Conservation (phyloP, 345 rosid genomes). For the Salix brachista region DNA sequence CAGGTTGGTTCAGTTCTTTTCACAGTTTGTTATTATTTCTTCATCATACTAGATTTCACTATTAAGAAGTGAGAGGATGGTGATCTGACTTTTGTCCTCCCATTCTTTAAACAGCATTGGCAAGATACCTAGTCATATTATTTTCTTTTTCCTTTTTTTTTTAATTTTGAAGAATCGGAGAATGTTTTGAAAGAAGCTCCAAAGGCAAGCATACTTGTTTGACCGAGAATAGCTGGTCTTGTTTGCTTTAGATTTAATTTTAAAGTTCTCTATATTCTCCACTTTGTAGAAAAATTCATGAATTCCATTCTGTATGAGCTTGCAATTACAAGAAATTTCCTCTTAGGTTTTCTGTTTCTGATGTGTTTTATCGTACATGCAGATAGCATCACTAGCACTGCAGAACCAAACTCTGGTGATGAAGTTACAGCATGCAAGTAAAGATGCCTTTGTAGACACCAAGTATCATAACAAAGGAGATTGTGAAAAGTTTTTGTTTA, state of each 20-base stretch:
- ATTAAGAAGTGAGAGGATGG: not conserved
- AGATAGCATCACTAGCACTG: conserved; percentile 56
- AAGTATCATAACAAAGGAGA: conserved; percentile 15
- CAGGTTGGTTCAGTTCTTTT: not conserved
- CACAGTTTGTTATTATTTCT: not conserved
- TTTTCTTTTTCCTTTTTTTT: not conserved
- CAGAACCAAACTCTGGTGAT: conserved; percentile 57
- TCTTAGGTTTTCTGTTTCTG: not conserved
- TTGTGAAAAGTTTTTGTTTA: conserved; percentile 12
- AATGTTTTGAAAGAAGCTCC: not conserved
- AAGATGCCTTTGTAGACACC: conserved; percentile 19
- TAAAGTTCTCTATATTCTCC: not conserved
- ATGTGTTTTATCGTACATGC: conserved; percentile 15
- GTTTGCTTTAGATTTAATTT: not conserved
- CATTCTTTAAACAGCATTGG: not conserved
- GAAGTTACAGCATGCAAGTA: conserved; percentile 48
- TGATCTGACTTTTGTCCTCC: not conserved
- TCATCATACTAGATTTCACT: not conserved
- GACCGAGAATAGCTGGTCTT: not conserved
- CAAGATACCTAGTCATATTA: not conserved
- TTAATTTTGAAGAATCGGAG: not conserved
- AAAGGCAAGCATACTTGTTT: not conserved
- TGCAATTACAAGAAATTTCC: not conserved
- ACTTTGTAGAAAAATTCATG: not conserved
- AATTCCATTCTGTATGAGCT: not conserved